Base-by-base conservation (phyloP, 2,329 filamentous ascomycete genomes). In the Pestalotiopsis sp. region DNA sequence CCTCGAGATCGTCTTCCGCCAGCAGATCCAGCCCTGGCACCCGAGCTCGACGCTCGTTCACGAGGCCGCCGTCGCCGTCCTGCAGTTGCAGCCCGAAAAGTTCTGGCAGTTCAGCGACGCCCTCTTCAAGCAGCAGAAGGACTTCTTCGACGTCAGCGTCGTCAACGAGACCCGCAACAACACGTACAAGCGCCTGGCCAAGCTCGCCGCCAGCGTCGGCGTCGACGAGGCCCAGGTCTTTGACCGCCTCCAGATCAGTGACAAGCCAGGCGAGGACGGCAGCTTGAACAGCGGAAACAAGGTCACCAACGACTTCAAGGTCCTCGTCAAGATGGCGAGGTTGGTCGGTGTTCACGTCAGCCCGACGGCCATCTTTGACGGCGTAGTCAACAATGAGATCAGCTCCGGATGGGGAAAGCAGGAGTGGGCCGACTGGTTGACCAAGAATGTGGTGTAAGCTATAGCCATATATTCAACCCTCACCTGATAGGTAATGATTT, bases 21-120 rank as follows among this genome's bases (percentile, higher is more conserved):
- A 95, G 79, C 94, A 97, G 79, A 89, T 98, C 76, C 94, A 97
- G 83, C 94, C 94, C 14, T 97, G 95, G 95, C 59, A 98, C 82
- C 95, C 95, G 1, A 94, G 92, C 23, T 94, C 90, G 56, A 94
- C 92, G 6, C 86, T 94, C 12, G 85, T 88, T 68, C 93, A 95
- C 83, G 95, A 98, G 86, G 92, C 94, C 39, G 95, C 85, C 3
- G 87, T 94, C 39, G 95, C 94, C 2, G 93, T 98, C 1, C 86
- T 95, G 73, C 88, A 87, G 65, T 80, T 93, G 6, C 84, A 89
- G 2, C 91, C 93, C 0, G 84, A 86, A 20, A 90, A 89, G 73
- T 98, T 97, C 86, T 97, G 92, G 90, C 84, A 86, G 17, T 98
- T 95, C 80, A 93, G 89, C 79, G 85, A 85, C 56, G 87, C 85